A percentile compares a stretch with the other conserved stretches of the same genome.
These are phyloP conservation scores for Apiotrichum siamense DNA, from an alignment of 1,284 basidiomycete species.

Conservation along the genomic window DNA sequence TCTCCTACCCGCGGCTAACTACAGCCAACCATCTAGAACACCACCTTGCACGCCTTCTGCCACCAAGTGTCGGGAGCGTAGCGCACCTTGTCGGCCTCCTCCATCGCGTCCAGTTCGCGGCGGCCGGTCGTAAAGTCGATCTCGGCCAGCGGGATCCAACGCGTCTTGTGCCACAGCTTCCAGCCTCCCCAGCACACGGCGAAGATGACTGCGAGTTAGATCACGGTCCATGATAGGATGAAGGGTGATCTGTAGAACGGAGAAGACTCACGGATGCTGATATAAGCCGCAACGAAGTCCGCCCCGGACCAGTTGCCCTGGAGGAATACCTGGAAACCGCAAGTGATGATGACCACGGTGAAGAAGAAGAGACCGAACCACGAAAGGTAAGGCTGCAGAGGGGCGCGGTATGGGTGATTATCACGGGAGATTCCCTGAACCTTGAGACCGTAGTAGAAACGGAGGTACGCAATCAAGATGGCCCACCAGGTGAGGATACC, in stretches of 20 bases:
- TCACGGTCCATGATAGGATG: too few species aligned
- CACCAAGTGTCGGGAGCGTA: conserved; percentile 24
- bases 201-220: too few species aligned
- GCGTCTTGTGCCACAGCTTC: conserved; percentile 56
- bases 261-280: too few species aligned
- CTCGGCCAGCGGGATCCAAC: conserved; percentile 52
- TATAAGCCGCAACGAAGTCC: conserved; percentile 47
- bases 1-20: too few species aligned
- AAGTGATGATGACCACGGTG: conserved; percentile 33
- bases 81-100: conserved; percentile 38
- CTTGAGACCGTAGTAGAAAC: conserved; percentile 62
- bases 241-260: too few species aligned
- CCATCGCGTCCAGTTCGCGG: conserved; percentile 58
- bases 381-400: conserved; percentile 23
- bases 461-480: conserved; percentile 66
- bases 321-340: conserved; percentile 54
- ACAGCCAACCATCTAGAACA: conserved; percentile 25
- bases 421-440: conserved; percentile 56
- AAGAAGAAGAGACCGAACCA: conserved; percentile 28
- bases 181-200: conserved; percentile 56
- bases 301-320: conserved; percentile 53
- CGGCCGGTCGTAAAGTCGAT: conserved; percentile 63
- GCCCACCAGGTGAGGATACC: conserved; percentile 63
- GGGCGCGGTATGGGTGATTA: conserved; percentile 53
- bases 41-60: conserved; percentile 20